These are phyloP conservation scores for Rubia occidens DNA, from an alignment of 305 asterid genomes.

Conservation along the genomic window DNA sequence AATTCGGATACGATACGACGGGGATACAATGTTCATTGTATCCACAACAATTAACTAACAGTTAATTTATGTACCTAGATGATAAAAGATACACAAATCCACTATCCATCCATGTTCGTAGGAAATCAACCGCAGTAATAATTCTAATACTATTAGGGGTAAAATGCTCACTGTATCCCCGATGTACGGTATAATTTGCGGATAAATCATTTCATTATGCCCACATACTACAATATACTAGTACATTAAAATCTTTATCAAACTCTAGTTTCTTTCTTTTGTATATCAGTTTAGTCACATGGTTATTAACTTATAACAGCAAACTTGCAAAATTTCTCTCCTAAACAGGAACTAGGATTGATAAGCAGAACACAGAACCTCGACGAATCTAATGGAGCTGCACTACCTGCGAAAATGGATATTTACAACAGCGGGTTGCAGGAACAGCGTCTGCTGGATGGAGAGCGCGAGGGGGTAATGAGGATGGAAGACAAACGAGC, in stretches of 20 bases:
- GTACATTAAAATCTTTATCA: background rate
- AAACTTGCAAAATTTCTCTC: constrained; percentile 4
- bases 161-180: too few species aligned
- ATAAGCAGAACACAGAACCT: background rate
- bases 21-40: too few species aligned
- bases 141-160: too few species aligned
- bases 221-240: background rate
- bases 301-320: background rate
- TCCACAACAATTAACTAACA: too few species aligned
- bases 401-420: constrained; percentile 52
- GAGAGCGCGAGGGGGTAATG: constrained; percentile 77
- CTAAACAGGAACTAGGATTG: background rate
- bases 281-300: background rate
- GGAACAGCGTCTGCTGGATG: constrained; percentile 68
- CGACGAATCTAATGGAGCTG: background rate
- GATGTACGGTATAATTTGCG: too few species aligned
- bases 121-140: too few species aligned
- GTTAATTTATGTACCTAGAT: too few species aligned
- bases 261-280: background rate
- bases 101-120: too few species aligned
- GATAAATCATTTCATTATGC: background rate
- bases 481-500: constrained; percentile 89
- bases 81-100: too few species aligned
- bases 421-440: constrained; percentile 90
- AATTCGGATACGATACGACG: too few species aligned